These are phyloP conservation scores for Phalaenopsis equestris DNA, from an alignment of 106 monocot genomes.

Conservation along the genomic window DNA sequence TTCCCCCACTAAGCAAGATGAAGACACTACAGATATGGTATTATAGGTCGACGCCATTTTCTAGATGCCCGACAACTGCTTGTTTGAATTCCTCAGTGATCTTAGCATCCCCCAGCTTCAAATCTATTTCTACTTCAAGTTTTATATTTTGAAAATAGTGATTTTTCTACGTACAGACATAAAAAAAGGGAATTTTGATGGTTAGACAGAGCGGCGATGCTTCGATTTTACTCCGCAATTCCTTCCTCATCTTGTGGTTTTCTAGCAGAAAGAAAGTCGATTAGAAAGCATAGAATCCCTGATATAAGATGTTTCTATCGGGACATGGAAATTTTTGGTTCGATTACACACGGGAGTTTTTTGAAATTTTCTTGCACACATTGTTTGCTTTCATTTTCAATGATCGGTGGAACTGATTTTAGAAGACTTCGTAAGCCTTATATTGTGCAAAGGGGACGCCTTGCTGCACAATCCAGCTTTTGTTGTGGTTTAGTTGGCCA, in stretches of 20 bases:
- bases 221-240: neutral
- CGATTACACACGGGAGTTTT: neutral
- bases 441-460: neutral
- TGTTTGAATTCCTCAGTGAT: neutral
- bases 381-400: neutral
- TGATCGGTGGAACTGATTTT: neutral
- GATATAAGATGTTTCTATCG: neutral
- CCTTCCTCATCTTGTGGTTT: neutral
- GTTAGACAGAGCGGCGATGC: neutral
- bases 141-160: neutral
- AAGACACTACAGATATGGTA: neutral
- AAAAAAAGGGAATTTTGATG: neutral
- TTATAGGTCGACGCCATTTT: neutral
- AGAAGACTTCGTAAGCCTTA: neutral
- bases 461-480: neutral
- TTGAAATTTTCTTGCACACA: neutral
- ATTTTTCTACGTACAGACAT: neutral
- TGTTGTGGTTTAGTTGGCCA: neutral
- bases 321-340: neutral
- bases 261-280: neutral
- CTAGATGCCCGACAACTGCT: conserved; percentile 3
- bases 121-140: neutral
- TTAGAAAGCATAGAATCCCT: neutral
- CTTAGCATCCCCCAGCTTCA: neutral
- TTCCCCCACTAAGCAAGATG: neutral